Percentiles rank a stretch among this genome's conserved stretches.
Conservation (phyloP, 1,284 basidiomycete species). For the Austroboletus rostrupii region DNA sequence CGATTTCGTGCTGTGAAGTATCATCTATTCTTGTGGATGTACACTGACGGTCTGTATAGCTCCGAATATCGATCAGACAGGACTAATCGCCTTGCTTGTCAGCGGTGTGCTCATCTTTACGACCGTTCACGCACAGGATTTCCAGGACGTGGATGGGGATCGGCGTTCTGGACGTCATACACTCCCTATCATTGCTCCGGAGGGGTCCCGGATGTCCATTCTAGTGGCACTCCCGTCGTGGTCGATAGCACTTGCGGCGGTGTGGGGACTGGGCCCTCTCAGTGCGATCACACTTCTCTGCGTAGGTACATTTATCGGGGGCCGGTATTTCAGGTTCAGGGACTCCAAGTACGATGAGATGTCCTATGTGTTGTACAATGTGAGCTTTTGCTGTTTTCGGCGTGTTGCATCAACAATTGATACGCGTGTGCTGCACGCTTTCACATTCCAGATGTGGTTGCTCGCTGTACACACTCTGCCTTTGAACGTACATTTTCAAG, state of each 20-base stretch:
- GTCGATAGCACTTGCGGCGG: slow-evolving; percentile 14
- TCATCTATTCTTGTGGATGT: background rate
- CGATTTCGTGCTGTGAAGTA: background rate
- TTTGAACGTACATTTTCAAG: slow-evolving; percentile 4
- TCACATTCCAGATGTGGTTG: slow-evolving; percentile 6
- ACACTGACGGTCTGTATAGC: background rate
- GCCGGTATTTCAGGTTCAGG: slow-evolving; percentile 14
- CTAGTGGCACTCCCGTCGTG: slow-evolving; percentile 14
- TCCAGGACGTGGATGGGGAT: slow-evolving; percentile 40
- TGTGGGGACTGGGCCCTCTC: slow-evolving; percentile 16
- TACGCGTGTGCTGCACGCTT: background rate
- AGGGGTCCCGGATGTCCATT: slow-evolving; percentile 18
- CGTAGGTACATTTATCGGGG: slow-evolving; percentile 16
- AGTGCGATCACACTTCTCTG: slow-evolving; percentile 7
- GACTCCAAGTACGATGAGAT: slow-evolving; percentile 9
- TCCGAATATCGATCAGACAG: slow-evolving; percentile 11
- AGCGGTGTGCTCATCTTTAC: slow-evolving; percentile 34
- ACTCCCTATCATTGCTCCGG: slow-evolving; percentile 35
- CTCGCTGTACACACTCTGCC: slow-evolving; percentile 9
- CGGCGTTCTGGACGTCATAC: slow-evolving; percentile 35
- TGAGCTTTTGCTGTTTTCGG: slow-evolving; percentile 3
- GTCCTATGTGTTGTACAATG: slow-evolving; percentile 21
- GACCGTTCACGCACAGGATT: slow-evolving; percentile 41
- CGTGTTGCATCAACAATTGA: too few species aligned
- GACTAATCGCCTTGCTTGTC: slow-evolving; percentile 20